phyloP scores from a whole-genome alignment of 345 rosid species.

The Citrus sinensis region DVS_A1.0 CM039166.1:19886001-19886500 shows the following conservation, averaged over 20 bases:
- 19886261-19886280: no score
- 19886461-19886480: neutral
- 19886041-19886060: neutral
- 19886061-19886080: neutral
- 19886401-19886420: no score
- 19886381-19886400: no score
- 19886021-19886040: no score
- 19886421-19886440: neutral
- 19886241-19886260: no score
- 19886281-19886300: neutral
- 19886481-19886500: neutral
- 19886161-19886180: neutral
- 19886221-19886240: no score
- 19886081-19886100: neutral
- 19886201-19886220: neutral
- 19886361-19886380: neutral
- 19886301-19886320: neutral
- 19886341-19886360: no score
- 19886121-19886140: neutral
- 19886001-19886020: slow-evolving; percentile 2
- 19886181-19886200: neutral
- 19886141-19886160: neutral
- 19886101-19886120: neutral
- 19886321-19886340: neutral
- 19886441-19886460: neutral